Conservation (phyloP, 805 yeast species). For the Yarrowia yakushimensis region DNA sequence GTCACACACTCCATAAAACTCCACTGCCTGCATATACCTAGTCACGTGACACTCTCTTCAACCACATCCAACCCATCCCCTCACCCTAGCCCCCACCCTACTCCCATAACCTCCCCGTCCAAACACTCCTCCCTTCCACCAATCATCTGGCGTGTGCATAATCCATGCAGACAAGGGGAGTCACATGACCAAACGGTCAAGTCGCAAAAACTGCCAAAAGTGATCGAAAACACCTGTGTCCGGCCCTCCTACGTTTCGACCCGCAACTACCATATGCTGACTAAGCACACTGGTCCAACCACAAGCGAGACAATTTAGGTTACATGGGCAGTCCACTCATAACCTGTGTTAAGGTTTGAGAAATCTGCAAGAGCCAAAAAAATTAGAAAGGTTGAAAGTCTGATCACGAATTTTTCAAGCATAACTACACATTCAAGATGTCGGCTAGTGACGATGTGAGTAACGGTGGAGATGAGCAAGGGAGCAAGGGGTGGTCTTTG, state of each 20-base stretch:
- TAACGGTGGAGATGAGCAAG: not conserved
- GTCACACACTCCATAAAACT: too few species aligned
- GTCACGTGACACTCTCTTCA: too few species aligned
- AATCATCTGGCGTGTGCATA: not conserved
- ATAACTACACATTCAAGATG: conserved; percentile 15
- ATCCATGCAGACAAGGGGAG: not conserved
- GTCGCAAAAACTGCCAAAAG: too few species aligned
- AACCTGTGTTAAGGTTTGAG: not conserved
- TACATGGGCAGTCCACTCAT: not conserved
- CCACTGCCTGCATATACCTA: too few species aligned
- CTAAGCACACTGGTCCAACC: not conserved
- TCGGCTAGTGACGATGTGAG: conserved; percentile 25
- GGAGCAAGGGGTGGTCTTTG: not conserved
- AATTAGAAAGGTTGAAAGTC: conserved; percentile 9
- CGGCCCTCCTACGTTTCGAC: too few species aligned
- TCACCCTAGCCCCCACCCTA: not conserved
- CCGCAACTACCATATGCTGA: not conserved
- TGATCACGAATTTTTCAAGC: conserved; percentile 11
- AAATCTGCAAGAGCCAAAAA: conserved; percentile 18
- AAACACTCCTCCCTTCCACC: not conserved
- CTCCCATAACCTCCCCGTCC: not conserved
- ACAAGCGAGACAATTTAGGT: not conserved
- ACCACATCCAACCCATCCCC: not conserved
- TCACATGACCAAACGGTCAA: not conserved
- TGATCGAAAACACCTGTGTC: too few species aligned